Percentiles rank a stretch among this genome's conserved stretches.
These are phyloP conservation scores for Mortierella sp. DNA, from an alignment of 371 early-diverging fungal species.

Conservation along the genomic window DNA sequence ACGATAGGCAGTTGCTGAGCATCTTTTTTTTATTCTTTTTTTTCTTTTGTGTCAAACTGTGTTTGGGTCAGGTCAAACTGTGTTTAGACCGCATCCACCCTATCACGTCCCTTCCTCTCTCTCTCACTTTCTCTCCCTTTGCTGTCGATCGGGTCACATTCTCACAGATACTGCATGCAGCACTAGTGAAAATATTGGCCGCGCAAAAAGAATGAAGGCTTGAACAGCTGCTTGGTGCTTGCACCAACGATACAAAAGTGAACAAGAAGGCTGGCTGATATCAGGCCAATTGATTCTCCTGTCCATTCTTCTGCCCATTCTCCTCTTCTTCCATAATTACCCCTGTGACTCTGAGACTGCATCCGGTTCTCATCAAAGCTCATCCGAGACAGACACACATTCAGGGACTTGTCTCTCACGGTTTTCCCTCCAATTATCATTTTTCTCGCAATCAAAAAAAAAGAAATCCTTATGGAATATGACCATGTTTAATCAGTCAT, in stretches of 20 bases:
- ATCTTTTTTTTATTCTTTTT: neutral
- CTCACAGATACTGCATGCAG: neutral
- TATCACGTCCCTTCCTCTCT: neutral
- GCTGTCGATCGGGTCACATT: slow-evolving; percentile 8
- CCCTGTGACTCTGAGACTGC: neutral
- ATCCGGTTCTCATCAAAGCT: neutral
- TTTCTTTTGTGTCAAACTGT: slow-evolving; percentile 34
- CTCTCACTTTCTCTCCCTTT: neutral
- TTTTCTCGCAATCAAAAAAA: neutral
- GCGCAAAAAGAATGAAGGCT: neutral
- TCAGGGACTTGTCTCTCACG: neutral
- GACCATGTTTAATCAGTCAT: neutral
- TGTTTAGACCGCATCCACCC: slow-evolving; percentile 51
- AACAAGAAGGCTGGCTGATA: neutral
- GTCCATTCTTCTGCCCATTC: too few species aligned
- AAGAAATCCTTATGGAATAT: neutral
- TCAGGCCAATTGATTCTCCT: neutral
- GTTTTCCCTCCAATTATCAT: neutral
- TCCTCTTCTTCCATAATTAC: neutral
- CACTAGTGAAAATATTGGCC: neutral
- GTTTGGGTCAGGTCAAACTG: slow-evolving; percentile 55
- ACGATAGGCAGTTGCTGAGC: slow-evolving; percentile 13
- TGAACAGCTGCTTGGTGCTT: neutral
- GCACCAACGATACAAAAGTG: neutral
- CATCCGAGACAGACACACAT: neutral